Base-by-base conservation (phyloP, 352 stramenopile genomes). In the Pythium volutum region DNA sequence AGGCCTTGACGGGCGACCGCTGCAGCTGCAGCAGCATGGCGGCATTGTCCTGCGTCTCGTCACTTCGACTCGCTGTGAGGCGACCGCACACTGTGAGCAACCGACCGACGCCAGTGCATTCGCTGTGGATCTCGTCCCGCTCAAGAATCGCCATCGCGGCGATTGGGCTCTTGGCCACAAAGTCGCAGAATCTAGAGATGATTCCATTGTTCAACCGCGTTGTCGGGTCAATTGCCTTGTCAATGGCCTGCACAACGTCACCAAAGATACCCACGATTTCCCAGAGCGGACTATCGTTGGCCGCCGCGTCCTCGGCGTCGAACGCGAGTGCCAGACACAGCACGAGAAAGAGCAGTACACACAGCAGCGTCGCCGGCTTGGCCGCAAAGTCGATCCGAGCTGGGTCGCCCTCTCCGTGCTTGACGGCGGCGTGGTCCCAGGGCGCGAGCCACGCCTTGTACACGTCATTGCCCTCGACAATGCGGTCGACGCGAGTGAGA, bases 341-440 rank as follows among this genome's bases (percentile, higher is more conserved):
- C 31, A 87, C 26, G 1, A 87, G 46, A 61, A 80, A 81, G 31
- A 85, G n/a, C 33, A 79, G 29, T 20, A 77, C 64, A 27, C 75
- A 84, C 14, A 64, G 39, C 9, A 79, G 25, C 27, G 61, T 58
- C 34, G 76, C 79, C 18, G 39, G 14, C 46, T 73, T 81, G 11
- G 53, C 27, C 14, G 62, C 72, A 46, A 87, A 84, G 42, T 85
- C 66, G 15, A 87, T 49, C 7, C 54, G 56, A 6, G 48, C 18
- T 6, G 51, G 53, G 4, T 53, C 16, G 29, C 20, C 41, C 6
- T 26, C 46, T 45, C 25, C 33, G 11, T n/a, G 2, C 18, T 48
- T 57, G 4, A 26, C 16, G 7, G 51, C 41, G 1, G 45, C 43
- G 26, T 62, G 42, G 43, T 62, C 61, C 46, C 46, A 62, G 16